These are phyloP conservation scores for Penicillium ochrochloron DNA, from an alignment of 495 filamentous ascomycete species.

Conservation along the genomic window DNA sequence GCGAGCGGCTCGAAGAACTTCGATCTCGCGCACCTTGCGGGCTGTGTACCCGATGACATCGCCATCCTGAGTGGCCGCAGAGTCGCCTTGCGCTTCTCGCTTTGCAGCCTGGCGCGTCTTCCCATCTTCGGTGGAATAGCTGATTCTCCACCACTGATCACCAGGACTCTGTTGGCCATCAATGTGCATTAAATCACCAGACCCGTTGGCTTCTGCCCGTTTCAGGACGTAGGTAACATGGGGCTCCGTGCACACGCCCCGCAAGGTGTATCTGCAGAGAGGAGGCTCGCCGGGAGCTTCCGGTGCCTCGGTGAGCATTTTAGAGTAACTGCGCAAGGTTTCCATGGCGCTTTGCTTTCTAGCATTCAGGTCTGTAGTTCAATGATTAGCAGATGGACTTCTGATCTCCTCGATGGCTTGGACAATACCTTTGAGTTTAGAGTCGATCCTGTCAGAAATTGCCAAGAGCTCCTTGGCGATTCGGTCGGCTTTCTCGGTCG, in stretches of 20 bases:
- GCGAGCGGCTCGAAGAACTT: conserved; percentile 58
- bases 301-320: conserved; percentile 58
- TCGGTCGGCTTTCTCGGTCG: conserved; percentile 33
- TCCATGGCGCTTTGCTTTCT: conserved; percentile 54
- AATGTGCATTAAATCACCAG: conserved; percentile 31
- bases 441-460: conserved; percentile 49
- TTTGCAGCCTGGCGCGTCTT: conserved; percentile 44
- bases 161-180: conserved; percentile 26
- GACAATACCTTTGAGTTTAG: conserved; percentile 53
- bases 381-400: conserved; percentile 19
- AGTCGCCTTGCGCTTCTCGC: conserved; percentile 24
- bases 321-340: conserved; percentile 52
- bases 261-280: conserved; percentile 53
- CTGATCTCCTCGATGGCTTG: background rate
- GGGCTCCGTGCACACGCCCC: conserved; percentile 56
- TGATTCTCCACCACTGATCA: conserved; percentile 62
- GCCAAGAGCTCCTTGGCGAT: conserved; percentile 45
- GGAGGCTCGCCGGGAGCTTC: conserved; percentile 50
- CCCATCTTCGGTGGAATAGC: conserved; percentile 54
- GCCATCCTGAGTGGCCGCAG: conserved; percentile 29
- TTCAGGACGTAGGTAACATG: conserved; percentile 57
- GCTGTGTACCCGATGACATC: conserved; percentile 52
- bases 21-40: conserved; percentile 51
- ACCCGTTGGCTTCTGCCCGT: conserved; percentile 12
- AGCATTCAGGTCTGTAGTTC: conserved; percentile 53